Conservation (phyloP, 345 rosid genomes). For the Boechera divaricarpa region DNA sequence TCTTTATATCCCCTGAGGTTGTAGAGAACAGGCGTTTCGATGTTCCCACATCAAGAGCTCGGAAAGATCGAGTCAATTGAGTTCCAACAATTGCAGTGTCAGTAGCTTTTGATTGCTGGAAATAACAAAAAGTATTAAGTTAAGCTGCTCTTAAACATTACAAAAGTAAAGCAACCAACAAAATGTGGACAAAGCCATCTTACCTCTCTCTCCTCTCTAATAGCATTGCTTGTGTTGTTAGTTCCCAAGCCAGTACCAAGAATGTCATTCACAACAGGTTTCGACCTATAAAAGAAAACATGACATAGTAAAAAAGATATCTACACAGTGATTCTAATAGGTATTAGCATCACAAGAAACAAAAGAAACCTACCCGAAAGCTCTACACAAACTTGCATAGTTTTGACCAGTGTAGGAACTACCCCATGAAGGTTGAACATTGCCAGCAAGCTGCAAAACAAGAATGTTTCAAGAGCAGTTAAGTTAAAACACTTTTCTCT, state of each 20-base stretch:
- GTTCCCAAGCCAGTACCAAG: constrained; percentile 38
- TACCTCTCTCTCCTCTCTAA: constrained; percentile 42
- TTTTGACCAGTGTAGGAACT: constrained; percentile 36
- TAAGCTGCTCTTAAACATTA: too few species aligned
- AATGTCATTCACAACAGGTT: constrained; percentile 39
- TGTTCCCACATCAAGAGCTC: constrained; percentile 41
- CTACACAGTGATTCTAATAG: neutral
- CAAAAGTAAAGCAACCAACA: too few species aligned
- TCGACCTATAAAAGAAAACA: constrained; percentile 23
- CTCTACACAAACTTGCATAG: constrained; percentile 37
- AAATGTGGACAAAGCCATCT: neutral
- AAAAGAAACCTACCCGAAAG: constrained; percentile 38
- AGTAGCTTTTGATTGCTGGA: too few species aligned
- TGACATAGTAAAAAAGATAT: neutral
- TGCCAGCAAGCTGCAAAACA: constrained; percentile 45
- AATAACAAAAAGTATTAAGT: too few species aligned
- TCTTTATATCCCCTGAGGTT: constrained; percentile 41
- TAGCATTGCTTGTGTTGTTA: constrained; percentile 30
- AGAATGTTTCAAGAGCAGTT: neutral
- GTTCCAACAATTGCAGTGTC: too few species aligned
- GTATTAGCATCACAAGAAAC: neutral
- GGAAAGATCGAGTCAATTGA: constrained; percentile 11
- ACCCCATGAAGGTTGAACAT: constrained; percentile 37
- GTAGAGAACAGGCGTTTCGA: constrained; percentile 41
- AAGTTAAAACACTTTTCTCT: neutral